phyloP scores from a whole-genome alignment of 1,139 yeast species.

The Nematodospora anomalae region DNA sequence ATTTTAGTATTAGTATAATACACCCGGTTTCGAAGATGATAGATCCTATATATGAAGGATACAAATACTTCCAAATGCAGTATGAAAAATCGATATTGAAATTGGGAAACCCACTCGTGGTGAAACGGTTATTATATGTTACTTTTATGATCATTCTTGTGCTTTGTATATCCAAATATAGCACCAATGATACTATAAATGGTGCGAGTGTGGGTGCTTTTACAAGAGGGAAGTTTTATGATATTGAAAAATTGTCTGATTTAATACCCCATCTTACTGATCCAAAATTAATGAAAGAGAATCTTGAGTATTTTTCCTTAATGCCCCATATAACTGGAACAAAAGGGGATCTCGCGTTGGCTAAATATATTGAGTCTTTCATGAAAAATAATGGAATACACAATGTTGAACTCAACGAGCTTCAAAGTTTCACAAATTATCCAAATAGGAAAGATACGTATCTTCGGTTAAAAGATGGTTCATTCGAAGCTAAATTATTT shows the following conservation, averaged over 20 bases:
- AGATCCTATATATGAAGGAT: slow-evolving; percentile 69
- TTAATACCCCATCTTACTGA: slow-evolving; percentile 55
- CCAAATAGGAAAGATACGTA: slow-evolving; percentile 33
- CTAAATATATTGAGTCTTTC: slow-evolving; percentile 60
- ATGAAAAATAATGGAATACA: slow-evolving; percentile 59
- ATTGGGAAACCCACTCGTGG: slow-evolving; percentile 82
- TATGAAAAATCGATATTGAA: slow-evolving; percentile 60
- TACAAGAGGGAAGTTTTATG: slow-evolving; percentile 62
- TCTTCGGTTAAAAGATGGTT: slow-evolving; percentile 35
- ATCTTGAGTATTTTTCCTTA: slow-evolving; percentile 72
- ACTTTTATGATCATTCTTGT: slow-evolving; percentile 57
- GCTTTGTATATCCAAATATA: slow-evolving; percentile 57
- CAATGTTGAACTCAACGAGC: slow-evolving; percentile 49
- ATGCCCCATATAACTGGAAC: slow-evolving; percentile 91
- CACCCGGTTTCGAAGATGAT: slow-evolving; percentile 56
- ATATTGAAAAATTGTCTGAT: slow-evolving; percentile 49
- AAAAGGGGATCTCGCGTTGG: slow-evolving; percentile 73
- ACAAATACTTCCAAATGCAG: slow-evolving; percentile 41
- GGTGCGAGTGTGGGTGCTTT: slow-evolving; percentile 35
- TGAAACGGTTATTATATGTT: slow-evolving; percentile 74
- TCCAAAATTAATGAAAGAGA: slow-evolving; percentile 60
- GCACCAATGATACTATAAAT: slow-evolving; percentile 47
- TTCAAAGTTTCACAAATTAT: slow-evolving; percentile 61
- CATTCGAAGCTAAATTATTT: slow-evolving; percentile 38
- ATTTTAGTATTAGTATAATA: slow-evolving; percentile 46